Evolutionary conservation across 805 yeast species (phyloP).

Genomic region (Candida coquimbonensis): DNA sequence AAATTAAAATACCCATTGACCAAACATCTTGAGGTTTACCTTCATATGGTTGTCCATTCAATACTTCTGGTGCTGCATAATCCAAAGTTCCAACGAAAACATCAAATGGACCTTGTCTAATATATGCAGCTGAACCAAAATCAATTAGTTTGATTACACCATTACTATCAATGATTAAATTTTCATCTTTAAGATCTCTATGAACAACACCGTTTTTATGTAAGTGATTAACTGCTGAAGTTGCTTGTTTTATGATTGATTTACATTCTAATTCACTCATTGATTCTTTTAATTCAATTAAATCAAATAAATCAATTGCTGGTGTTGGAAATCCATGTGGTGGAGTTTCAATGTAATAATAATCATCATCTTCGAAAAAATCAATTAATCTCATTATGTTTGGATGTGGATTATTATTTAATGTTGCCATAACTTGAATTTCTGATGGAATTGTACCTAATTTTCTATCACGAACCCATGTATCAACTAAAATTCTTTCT

Average conservation of each 20-base stretch:
- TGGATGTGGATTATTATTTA: constrained; percentile 74
- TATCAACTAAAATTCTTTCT: constrained; percentile 88
- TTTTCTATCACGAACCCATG: constrained; percentile 91
- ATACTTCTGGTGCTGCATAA: constrained; percentile 95
- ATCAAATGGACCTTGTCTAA: constrained; percentile 88
- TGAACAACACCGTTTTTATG: constrained; percentile 87
- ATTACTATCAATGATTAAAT: constrained; percentile 76
- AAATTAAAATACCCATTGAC: constrained; percentile 90
- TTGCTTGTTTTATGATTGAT: constrained; percentile 72
- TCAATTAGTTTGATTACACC: constrained; percentile 84
- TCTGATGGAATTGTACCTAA: constrained; percentile 96
- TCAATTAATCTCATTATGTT: constrained; percentile 81
- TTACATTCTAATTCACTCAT: constrained; percentile 77
- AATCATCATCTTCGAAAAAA: constrained; percentile 86
- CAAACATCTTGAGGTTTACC: constrained; percentile 96
- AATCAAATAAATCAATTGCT: constrained; percentile 87
- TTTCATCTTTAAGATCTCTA: constrained; percentile 93
- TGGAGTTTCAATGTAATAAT: constrained; percentile 86
- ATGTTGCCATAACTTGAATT: constrained; percentile 84
- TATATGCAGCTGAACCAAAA: constrained; percentile 92
- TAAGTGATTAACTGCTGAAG: constrained; percentile 70
- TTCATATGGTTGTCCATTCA: constrained; percentile 79
- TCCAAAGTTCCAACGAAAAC: constrained; percentile 97
- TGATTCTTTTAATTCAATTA: constrained; percentile 76
- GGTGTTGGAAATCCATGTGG: constrained; percentile 80